These are phyloP conservation scores for Aegilops sharonensis DNA, from an alignment of 176 grass and related monocot genomes.

Conservation along the genomic window DNA sequence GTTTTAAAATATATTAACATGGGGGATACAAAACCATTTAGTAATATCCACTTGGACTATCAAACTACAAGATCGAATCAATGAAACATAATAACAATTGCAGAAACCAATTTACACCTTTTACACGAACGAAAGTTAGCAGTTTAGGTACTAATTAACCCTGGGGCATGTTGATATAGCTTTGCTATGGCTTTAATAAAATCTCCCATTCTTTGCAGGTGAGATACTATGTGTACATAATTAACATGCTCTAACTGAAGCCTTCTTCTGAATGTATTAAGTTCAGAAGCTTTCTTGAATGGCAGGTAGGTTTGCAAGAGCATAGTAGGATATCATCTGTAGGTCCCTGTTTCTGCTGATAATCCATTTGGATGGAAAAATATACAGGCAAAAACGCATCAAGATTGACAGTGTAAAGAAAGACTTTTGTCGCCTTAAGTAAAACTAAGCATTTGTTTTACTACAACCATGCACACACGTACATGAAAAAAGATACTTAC, in stretches of 20 bases:
- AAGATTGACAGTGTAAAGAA: neutral
- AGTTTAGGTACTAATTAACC: too few relatives aligned
- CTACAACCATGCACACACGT: too few relatives aligned
- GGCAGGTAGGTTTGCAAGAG: neutral
- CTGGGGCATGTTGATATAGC: neutral
- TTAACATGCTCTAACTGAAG: neutral
- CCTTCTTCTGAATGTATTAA: neutral
- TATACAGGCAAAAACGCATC: neutral
- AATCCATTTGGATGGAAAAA: constrained; percentile 20
- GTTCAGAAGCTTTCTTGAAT: neutral
- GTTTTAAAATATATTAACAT: too few relatives aligned
- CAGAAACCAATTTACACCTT: too few relatives aligned
- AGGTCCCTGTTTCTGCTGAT: neutral
- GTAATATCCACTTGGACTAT: too few relatives aligned
- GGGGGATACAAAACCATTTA: too few relatives aligned
- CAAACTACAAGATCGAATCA: too few relatives aligned
- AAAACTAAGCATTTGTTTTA: neutral
- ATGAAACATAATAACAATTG: too few relatives aligned
- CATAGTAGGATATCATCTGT: neutral
- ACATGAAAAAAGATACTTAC: too few relatives aligned
- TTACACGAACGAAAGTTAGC: too few relatives aligned
- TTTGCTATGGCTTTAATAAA: neutral
- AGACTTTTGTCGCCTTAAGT: neutral
- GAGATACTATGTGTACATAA: neutral
- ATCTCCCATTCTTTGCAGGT: neutral